A percentile compares a stretch with the other conserved stretches of the same genome.
Evolutionary conservation across 2,329 filamentous ascomycete species (phyloP).

Genomic region (Grosmannia penicillata): DNA sequence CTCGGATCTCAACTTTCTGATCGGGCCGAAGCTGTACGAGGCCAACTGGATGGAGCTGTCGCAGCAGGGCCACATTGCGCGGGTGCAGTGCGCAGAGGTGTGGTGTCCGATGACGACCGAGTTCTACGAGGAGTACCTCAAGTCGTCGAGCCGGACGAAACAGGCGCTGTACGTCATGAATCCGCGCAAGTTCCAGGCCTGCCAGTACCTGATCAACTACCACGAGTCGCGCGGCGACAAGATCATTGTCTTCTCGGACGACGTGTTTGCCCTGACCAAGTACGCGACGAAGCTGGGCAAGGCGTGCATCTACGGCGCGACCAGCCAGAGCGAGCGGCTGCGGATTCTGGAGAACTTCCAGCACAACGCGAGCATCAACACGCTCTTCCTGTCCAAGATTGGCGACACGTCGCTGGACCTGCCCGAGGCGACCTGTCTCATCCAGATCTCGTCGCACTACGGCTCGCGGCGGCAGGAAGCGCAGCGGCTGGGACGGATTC

Average conservation of each 20-base stretch:
- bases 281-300: slow-evolving; percentile 78
- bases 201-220: slow-evolving; percentile 96
- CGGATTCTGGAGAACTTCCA: slow-evolving; percentile 89
- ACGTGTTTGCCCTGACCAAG: slow-evolving; percentile 78
- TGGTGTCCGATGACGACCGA: slow-evolving; percentile 99
- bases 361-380: slow-evolving; percentile 78
- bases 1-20: slow-evolving; percentile 89
- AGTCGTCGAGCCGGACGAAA: slow-evolving; percentile 14
- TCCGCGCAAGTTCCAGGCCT: slow-evolving; percentile 89
- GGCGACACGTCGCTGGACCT: slow-evolving; percentile 96
- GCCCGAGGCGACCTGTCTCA: slow-evolving; percentile 89
- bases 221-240: slow-evolving; percentile 92
- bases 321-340: slow-evolving; percentile 71
- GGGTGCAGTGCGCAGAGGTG: slow-evolving; percentile 94
- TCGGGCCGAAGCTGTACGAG: slow-evolving; percentile 93
- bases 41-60: slow-evolving; percentile 99
- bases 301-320: slow-evolving; percentile 83
- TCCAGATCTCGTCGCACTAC: slow-evolving; percentile 95
- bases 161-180: slow-evolving; percentile 83
- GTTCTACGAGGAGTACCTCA: slow-evolving; percentile 87
- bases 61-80: slow-evolving; percentile 90
- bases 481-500: slow-evolving; percentile 80
- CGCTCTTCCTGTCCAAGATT: slow-evolving; percentile 92
- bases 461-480: slow-evolving; percentile 94
- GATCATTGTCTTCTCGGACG: slow-evolving; percentile 96